A percentile compares a stretch with the other conserved stretches of the same genome.
Conservation (phyloP, 2,329 filamentous ascomycete genomes). For the Ophiognomonia clavigignenti-juglandacearum region DNA sequence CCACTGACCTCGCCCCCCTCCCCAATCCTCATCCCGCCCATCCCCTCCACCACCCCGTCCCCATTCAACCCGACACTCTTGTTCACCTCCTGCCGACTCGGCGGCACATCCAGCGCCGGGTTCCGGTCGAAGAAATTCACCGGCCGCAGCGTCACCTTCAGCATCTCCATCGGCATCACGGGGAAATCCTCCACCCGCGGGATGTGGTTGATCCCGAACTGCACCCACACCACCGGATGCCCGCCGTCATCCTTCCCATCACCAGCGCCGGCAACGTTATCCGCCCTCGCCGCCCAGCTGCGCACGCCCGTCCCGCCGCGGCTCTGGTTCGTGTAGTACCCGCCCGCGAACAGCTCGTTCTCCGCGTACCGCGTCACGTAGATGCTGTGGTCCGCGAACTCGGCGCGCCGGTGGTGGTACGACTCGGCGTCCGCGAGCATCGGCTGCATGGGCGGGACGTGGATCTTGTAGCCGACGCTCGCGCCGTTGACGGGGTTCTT, state of each 20-base stretch:
- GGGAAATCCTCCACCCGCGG: conserved; percentile 63
- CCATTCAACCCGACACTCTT: conserved; percentile 27
- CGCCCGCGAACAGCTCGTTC: conserved; percentile 32
- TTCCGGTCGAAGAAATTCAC: conserved; percentile 49
- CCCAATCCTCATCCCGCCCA: conserved; percentile 13
- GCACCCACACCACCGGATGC: conserved; percentile 48
- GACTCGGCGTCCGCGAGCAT: conserved; percentile 41
- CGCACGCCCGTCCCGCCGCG: conserved; percentile 28
- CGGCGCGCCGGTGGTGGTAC: conserved; percentile 30
- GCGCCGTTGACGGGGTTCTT: conserved; percentile 50
- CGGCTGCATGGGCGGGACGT: conserved; percentile 51
- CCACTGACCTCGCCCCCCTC: conserved; percentile 8
- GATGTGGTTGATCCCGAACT: conserved; percentile 53
- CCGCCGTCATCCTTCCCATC: conserved; percentile 28
- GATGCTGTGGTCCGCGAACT: conserved; percentile 30
- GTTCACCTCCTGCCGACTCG: conserved; percentile 38
- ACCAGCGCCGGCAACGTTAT: too few species aligned
- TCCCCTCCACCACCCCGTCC: conserved; percentile 6
- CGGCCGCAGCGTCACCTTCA: conserved; percentile 43
- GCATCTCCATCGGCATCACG: conserved; percentile 60
- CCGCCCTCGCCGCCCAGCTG: conserved; percentile 30
- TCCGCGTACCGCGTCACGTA: conserved; percentile 32
- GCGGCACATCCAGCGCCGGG: conserved; percentile 45
- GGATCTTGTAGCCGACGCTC: conserved; percentile 51
- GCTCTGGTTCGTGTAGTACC: conserved; percentile 36